Base-by-base conservation (phyloP, 768 basidiomycete genomes). In the Daedaleopsis sinensis region DNA sequence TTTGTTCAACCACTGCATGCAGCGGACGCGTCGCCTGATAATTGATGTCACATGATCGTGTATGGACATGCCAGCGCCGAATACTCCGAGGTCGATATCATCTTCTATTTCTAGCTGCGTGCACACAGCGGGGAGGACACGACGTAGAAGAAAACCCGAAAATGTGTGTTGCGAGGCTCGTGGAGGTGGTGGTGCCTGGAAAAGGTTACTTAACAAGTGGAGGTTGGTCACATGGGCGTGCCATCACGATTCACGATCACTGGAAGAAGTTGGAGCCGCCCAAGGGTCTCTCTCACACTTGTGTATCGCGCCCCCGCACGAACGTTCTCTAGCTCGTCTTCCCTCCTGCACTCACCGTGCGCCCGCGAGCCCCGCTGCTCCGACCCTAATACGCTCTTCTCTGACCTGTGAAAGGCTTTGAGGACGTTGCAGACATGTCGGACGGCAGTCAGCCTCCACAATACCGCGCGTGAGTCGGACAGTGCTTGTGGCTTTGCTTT, bases 381-480 rank as follows among this genome's bases (percentile, higher is more conserved):
- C 18, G 8, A 0, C 23, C 10, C 21, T 24, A 27, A 24, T 21
- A 49, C 47, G 44, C 47, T 21, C 3, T 42, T 13, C 39, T 10
- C 39, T 42, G 39, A 42, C 13, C 13, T 13, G 39, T 10, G 39
- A 4, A 10, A 12, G 39, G 39, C 11, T 5, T 11, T 21, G 47
- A 49, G 21, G 23, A 49, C 21, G 44, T n/a, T 49, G 21, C 19
- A 24, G 15, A 13, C 47, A 49, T 35, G 37, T 55, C 42, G 42
- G 5, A 43, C 42, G n/a, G 15, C 18, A 46, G 43, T 27, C 54
- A 55, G 44, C 58, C 58, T 15, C 46, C 58, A 5, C 51, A 53
- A 27, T 59, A 59, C 27, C 51, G 58, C 36, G 50, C 44, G 58
- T 59, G 51, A 59, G 58, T 54, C 24, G 13, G 3, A 10, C 24